Evolutionary conservation across 108 stramenopile genomes (phyloP).

Genomic region (Nannochloropsis oceanica): DNA sequence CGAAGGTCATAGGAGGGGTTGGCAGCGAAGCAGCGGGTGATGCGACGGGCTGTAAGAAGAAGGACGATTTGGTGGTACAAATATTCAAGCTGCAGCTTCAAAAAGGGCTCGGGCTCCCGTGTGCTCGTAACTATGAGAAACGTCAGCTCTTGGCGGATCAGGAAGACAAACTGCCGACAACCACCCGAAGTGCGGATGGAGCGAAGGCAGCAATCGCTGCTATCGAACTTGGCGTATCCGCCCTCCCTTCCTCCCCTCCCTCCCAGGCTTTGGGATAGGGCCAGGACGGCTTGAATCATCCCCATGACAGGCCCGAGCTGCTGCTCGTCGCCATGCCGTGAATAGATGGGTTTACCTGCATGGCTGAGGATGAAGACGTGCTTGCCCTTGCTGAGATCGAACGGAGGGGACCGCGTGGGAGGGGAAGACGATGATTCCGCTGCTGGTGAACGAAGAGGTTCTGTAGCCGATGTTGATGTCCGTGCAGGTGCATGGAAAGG

Average conservation of each 20-base stretch:
- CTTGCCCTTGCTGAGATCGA: conserved; percentile 3
- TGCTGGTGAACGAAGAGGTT: not conserved
- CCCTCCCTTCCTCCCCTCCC: conserved; percentile 6
- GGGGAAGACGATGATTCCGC: not conserved
- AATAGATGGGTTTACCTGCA: conserved; percentile 31
- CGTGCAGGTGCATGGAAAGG: too few species aligned
- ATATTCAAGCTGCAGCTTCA: conserved; percentile 27
- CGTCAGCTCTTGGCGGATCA: not conserved
- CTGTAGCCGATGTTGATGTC: too few species aligned
- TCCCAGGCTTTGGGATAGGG: conserved; percentile 15
- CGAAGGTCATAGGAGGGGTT: conserved; percentile 25
- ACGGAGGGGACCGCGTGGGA: not conserved
- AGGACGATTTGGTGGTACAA: conserved; percentile 30
- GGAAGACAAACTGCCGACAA: not conserved
- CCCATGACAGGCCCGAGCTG: conserved; percentile 23
- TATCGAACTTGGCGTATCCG: not conserved
- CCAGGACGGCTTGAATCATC: conserved; percentile 22
- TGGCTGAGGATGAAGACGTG: conserved; percentile 30
- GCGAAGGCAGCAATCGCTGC: not conserved
- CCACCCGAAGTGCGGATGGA: not conserved
- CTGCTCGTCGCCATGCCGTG: conserved; percentile 30
- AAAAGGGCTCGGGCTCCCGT: conserved; percentile 11
- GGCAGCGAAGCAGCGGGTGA: not conserved
- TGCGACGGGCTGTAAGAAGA: conserved; percentile 26
- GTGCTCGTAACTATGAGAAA: not conserved